These are phyloP conservation scores for Cephalotrichum gorgonifer DNA, from an alignment of 2,329 filamentous ascomycete genomes.

Conservation along the genomic window DNA sequence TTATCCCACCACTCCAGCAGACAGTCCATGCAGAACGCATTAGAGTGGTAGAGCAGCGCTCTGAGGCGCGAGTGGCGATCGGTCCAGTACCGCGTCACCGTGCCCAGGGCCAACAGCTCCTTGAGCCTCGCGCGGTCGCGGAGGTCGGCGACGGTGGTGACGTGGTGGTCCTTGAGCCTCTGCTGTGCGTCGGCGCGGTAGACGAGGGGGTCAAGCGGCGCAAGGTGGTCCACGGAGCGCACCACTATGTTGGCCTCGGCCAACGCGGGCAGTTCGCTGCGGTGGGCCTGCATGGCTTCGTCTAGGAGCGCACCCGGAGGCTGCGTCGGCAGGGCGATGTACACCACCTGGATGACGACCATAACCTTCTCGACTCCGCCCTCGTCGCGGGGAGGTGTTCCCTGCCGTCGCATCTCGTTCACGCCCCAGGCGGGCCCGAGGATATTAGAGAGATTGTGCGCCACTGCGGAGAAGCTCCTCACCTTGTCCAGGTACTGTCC, in stretches of 20 bases:
- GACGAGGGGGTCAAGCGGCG: not conserved
- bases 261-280: not conserved
- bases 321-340: not conserved
- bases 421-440: not conserved
- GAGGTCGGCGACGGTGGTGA: constrained; percentile 1
- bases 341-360: constrained; percentile 1
- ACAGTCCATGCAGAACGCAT: constrained; percentile 6
- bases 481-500: not conserved
- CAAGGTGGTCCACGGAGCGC: not conserved
- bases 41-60: not conserved
- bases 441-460: not conserved
- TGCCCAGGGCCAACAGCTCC: constrained; percentile 1
- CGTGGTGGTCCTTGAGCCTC: not conserved
- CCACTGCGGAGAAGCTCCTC: not conserved
- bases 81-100: not conserved
- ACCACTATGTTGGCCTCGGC: not conserved
- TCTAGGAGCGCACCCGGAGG: not conserved
- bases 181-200: not conserved
- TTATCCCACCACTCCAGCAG: constrained; percentile 3
- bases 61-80: not conserved
- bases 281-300: not conserved
- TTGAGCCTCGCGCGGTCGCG: not conserved
- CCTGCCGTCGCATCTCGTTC: not conserved
- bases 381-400: not conserved
- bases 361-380: not conserved